Evolutionary conservation across 257 asterid genomes (phyloP).

Genomic region (Linaria vulgaris): DNA sequence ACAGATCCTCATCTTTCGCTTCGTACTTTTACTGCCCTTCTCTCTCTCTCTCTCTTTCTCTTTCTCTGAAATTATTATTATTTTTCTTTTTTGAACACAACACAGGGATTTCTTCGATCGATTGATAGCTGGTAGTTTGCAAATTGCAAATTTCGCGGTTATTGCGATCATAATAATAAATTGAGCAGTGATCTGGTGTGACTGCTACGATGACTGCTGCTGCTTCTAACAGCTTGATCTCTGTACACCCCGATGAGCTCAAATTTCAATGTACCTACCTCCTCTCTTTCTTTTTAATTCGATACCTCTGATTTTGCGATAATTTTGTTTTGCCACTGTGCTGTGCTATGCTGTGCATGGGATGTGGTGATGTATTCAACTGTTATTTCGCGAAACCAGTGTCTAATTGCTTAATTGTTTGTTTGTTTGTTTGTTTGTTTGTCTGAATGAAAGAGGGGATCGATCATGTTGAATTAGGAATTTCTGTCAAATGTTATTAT

Average conservation of each 20-base stretch:
- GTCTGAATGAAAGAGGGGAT: too few relatives aligned
- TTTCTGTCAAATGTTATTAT: too few relatives aligned
- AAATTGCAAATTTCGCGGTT: neutral
- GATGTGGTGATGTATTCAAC: neutral
- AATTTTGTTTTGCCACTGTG: too few relatives aligned
- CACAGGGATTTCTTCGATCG: neutral
- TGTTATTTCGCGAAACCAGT: neutral
- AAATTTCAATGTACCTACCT: conserved; percentile 56
- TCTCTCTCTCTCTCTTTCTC: neutral
- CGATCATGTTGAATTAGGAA: too few relatives aligned
- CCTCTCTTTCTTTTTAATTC: neutral
- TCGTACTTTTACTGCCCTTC: neutral
- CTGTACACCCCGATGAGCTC: conserved; percentile 73
- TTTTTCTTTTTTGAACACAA: neutral
- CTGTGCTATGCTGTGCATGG: neutral
- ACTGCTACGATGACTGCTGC: conserved; percentile 43
- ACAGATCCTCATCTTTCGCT: conserved; percentile 33
- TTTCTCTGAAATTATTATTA: conserved; percentile 4
- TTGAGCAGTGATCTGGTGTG: conserved; percentile 28
- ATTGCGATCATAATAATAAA: neutral
- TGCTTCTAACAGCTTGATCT: conserved; percentile 50
- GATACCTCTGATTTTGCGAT: too few relatives aligned
- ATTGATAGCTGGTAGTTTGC: conserved; percentile 3
- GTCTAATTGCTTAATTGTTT: neutral
- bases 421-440: too few relatives aligned